These are phyloP conservation scores for Leccinum insigne DNA, from an alignment of 1,284 basidiomycete species.

Conservation along the genomic window DNA sequence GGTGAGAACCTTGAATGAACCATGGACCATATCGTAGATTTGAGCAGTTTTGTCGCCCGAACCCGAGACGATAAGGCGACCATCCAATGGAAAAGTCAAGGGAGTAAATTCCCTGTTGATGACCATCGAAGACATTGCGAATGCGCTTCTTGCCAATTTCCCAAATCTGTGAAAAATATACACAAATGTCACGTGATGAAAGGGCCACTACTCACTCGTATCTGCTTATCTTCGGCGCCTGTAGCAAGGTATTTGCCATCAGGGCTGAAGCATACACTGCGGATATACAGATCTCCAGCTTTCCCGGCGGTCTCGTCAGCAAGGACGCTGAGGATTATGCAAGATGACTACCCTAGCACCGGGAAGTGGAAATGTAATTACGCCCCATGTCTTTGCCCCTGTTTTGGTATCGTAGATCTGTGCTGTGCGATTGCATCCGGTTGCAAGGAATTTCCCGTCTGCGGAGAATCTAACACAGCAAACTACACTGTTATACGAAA, in stretches of 20 bases:
- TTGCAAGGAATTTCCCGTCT: slow-evolving; percentile 79
- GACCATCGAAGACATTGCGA: slow-evolving; percentile 76
- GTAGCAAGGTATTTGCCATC: slow-evolving; percentile 83
- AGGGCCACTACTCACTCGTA: slow-evolving; percentile 55
- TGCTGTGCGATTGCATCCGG: slow-evolving; percentile 76
- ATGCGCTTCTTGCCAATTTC: slow-evolving; percentile 78
- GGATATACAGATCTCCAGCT: slow-evolving; percentile 78
- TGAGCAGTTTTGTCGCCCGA: slow-evolving; percentile 90
- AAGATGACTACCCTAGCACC: slow-evolving; percentile 13
- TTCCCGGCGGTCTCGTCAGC: slow-evolving; percentile 67
- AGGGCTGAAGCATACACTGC: slow-evolving; percentile 83
- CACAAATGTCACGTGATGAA: slow-evolving; percentile 12
- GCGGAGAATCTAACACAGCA: slow-evolving; percentile 83
- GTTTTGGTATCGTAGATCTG: slow-evolving; percentile 79
- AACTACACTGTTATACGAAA: slow-evolving; percentile 53
- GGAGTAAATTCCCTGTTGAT: slow-evolving; percentile 91
- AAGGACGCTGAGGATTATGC: slow-evolving; percentile 51
- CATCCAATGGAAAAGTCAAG: slow-evolving; percentile 84
- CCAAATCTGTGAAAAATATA: slow-evolving; percentile 64
- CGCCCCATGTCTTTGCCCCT: slow-evolving; percentile 62
- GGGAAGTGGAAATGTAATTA: slow-evolving; percentile 4
- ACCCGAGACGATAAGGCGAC: slow-evolving; percentile 83
- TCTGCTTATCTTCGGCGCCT: slow-evolving; percentile 82
- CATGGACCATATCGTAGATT: slow-evolving; percentile 82
- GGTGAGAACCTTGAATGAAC: slow-evolving; percentile 57